Conservation (phyloP, 192 early-diverging fungal genomes). For the Chytriomyces hyalinus region DNA sequence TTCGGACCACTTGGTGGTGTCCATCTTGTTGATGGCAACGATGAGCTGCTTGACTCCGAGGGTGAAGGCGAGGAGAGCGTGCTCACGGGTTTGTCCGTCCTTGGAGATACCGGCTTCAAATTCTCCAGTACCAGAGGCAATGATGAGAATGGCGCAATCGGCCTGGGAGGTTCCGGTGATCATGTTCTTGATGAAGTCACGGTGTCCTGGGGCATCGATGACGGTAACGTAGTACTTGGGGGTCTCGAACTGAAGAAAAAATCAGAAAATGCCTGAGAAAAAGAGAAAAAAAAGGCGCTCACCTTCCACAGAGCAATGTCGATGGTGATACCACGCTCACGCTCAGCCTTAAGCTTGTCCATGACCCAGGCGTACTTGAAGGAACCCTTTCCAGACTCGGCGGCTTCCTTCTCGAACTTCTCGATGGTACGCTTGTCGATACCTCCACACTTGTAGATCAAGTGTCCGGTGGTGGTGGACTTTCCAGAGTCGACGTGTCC, state of each 20-base stretch:
- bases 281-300: neutral
- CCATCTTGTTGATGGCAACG: constrained; percentile 99
- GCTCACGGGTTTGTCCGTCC: constrained; percentile 99
- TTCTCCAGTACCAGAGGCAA: constrained; percentile 88
- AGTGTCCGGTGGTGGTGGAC: constrained; percentile 99
- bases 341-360: constrained; percentile 99
- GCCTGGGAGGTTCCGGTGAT: constrained; percentile 98
- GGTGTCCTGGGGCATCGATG: constrained; percentile 99
- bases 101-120: constrained; percentile 99
- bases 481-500: constrained; percentile 99
- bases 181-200: constrained; percentile 98
- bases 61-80: constrained; percentile 96
- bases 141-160: constrained; percentile 96
- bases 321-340: constrained; percentile 99
- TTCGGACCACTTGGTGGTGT: constrained; percentile 94
- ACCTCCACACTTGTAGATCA: constrained; percentile 99
- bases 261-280: neutral
- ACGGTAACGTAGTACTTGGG: constrained; percentile 97
- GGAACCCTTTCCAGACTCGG: constrained; percentile 98
- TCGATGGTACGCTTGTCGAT: constrained; percentile 99
- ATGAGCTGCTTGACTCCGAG: constrained; percentile 99
- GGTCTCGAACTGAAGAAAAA: constrained; percentile 71
- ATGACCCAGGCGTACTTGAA: constrained; percentile 99
- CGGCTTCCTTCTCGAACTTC: constrained; percentile 99
- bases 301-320: constrained; percentile 95